Conservation (phyloP, 1,284 basidiomycete species). For the Chiua sp. region DNA sequence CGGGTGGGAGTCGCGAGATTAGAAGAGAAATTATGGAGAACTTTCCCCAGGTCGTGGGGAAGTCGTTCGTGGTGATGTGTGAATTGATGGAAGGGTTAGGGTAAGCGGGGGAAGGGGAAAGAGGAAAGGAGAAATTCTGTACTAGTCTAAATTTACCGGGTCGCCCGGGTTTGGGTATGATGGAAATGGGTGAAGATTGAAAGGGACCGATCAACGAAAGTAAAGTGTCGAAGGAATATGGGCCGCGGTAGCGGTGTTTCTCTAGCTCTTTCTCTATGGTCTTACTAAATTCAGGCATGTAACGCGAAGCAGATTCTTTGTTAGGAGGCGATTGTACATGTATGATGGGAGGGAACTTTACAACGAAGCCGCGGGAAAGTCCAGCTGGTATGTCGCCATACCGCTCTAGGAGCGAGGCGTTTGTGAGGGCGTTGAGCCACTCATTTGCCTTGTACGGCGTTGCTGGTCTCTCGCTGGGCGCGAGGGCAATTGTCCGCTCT, state of each 20-base stretch:
- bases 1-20: background rate
- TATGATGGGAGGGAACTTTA: slow-evolving; percentile 11
- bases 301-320: background rate
- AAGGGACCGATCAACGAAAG: background rate
- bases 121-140: background rate
- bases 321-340: slow-evolving; percentile 6
- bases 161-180: slow-evolving; percentile 6
- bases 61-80: background rate
- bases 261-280: background rate
- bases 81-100: background rate
- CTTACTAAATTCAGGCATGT: background rate
- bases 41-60: background rate
- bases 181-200: slow-evolving; percentile 8
- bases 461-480: slow-evolving; percentile 24
- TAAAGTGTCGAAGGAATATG: background rate
- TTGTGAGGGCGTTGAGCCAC: slow-evolving; percentile 16
- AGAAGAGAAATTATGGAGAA: background rate
- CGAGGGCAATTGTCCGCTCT: slow-evolving; percentile 33
- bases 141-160: background rate
- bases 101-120: background rate
- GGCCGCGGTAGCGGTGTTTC: slow-evolving; percentile 5
- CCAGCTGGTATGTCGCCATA: no score
- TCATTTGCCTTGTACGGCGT: slow-evolving; percentile 30
- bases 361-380: no score
- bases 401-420: no score